Evolutionary conservation across 2,329 filamentous ascomycete genomes (phyloP).

Genomic region (Sporothrix brasiliensis): DNA sequence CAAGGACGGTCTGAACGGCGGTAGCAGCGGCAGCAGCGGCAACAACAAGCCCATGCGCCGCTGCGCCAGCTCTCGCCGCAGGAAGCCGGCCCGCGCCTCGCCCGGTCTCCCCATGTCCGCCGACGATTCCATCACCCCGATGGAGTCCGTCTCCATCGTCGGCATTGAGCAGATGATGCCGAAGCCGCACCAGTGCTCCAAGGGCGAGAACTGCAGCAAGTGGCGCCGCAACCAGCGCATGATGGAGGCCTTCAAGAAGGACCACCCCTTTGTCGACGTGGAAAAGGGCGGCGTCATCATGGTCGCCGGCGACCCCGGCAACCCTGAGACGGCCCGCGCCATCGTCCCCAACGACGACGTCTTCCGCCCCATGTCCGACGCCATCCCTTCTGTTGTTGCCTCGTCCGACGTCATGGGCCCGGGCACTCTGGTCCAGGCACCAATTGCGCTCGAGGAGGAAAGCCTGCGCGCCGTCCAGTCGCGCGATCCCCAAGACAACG

Average conservation of each 20-base stretch:
- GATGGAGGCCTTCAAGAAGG: slow-evolving; percentile 72
- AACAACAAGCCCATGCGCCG: slow-evolving; percentile 40
- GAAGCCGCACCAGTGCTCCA: slow-evolving; percentile 80
- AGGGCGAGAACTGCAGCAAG: slow-evolving; percentile 83
- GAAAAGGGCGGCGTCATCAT: slow-evolving; percentile 68
- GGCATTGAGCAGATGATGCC: slow-evolving; percentile 88
- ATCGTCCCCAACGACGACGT: slow-evolving; percentile 54
- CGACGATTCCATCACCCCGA: slow-evolving; percentile 72
- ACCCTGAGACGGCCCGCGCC: slow-evolving; percentile 65
- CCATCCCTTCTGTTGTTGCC: slow-evolving; percentile 79
- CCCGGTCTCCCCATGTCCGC: slow-evolving; percentile 39
- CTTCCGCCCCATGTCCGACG: slow-evolving; percentile 71
- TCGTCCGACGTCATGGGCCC: slow-evolving; percentile 89
- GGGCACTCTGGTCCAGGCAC: slow-evolving; percentile 53
- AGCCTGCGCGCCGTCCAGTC: slow-evolving; percentile 69
- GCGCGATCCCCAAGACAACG: slow-evolving; percentile 87
- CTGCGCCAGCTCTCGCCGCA: slow-evolving; percentile 47
- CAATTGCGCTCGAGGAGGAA: slow-evolving; percentile 73
- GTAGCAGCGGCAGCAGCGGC: not conserved
- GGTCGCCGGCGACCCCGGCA: slow-evolving; percentile 77
- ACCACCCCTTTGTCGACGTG: slow-evolving; percentile 69
- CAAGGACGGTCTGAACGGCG: slow-evolving; percentile 32
- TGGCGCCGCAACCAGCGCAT: slow-evolving; percentile 79
- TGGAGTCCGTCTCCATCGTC: slow-evolving; percentile 86
- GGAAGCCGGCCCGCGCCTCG: slow-evolving; percentile 40